Conservation (phyloP, 371 early-diverging fungal genomes). For the Mortierella sp. region DNA sequence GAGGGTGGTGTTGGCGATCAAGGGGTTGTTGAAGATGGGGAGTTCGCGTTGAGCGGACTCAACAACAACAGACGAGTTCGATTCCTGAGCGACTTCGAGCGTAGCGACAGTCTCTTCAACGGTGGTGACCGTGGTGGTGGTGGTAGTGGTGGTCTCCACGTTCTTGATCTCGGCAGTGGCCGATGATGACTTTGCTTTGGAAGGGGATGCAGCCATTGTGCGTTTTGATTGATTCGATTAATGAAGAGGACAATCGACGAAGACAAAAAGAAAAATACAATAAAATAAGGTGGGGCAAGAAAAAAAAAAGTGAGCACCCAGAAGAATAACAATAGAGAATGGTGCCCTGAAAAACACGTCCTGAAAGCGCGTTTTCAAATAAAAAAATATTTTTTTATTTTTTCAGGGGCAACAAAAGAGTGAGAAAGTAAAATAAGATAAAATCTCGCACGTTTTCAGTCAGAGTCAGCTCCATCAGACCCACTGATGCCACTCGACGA, state of each 20-base stretch:
- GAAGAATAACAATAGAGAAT: too few species aligned
- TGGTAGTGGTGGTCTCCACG: constrained; percentile 13
- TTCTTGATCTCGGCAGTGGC: constrained; percentile 10
- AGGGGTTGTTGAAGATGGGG: constrained; percentile 38
- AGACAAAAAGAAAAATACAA: not conserved
- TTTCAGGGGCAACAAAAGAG: not conserved
- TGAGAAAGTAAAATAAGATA: constrained; percentile 4
- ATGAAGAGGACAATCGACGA: not conserved
- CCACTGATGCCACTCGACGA: constrained; percentile 42
- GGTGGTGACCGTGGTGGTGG: constrained; percentile 19
- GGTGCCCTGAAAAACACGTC: too few species aligned
- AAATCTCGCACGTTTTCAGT: constrained; percentile 10
- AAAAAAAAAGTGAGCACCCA: too few species aligned
- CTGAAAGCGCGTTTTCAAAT: not conserved
- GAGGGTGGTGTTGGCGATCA: constrained; percentile 25
- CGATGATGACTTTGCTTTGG: constrained; percentile 15
- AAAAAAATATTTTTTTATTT: constrained; percentile 3
- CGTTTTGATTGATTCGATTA: too few species aligned
- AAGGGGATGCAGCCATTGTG: constrained; percentile 18
- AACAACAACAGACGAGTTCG: not conserved
- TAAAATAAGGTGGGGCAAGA: too few species aligned
- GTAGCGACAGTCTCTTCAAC: constrained; percentile 17
- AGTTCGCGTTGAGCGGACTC: constrained; percentile 19
- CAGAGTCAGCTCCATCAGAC: constrained; percentile 41
- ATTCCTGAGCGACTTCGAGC: not conserved